Evolutionary conservation across 2,329 filamentous ascomycete genomes (phyloP).

Genomic region (Atkinsonella hypoxylon): DNA sequence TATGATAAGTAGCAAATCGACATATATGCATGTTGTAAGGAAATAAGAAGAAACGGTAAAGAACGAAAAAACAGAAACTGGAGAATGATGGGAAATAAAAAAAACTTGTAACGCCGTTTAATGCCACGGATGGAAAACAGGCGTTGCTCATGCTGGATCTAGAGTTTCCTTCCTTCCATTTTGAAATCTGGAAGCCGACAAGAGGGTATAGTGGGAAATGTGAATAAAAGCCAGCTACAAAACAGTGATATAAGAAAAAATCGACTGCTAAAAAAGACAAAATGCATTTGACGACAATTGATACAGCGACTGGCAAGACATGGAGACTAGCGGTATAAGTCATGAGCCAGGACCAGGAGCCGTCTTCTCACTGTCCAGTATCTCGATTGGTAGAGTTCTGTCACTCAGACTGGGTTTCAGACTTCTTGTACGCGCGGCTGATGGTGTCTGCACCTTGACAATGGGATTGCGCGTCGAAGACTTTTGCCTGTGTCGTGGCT

Average conservation of each 20-base stretch:
- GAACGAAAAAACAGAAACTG: background rate
- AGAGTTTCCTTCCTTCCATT: background rate
- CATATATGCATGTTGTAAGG: background rate
- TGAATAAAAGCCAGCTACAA: background rate
- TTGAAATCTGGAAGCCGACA: background rate
- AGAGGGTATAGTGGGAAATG: constrained; percentile 1
- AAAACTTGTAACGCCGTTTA: background rate
- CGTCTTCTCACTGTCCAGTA: constrained; percentile 1
- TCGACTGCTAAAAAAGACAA: background rate
- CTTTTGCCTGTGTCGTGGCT: background rate
- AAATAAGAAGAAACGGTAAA: background rate
- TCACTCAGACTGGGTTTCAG: background rate
- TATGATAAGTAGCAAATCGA: background rate
- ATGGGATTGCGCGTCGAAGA: background rate
- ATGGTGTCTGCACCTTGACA: background rate
- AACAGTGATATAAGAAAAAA: background rate
- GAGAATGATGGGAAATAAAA: background rate
- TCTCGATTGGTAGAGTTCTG: background rate
- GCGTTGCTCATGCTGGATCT: background rate
- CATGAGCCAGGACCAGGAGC: background rate
- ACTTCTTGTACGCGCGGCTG: background rate
- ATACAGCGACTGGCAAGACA: background rate
- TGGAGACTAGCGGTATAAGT: background rate
- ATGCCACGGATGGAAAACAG: background rate
- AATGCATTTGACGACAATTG: background rate